Evolutionary conservation across 768 basidiomycete genomes (phyloP).

Genomic region (Podaxis sp.): DNA sequence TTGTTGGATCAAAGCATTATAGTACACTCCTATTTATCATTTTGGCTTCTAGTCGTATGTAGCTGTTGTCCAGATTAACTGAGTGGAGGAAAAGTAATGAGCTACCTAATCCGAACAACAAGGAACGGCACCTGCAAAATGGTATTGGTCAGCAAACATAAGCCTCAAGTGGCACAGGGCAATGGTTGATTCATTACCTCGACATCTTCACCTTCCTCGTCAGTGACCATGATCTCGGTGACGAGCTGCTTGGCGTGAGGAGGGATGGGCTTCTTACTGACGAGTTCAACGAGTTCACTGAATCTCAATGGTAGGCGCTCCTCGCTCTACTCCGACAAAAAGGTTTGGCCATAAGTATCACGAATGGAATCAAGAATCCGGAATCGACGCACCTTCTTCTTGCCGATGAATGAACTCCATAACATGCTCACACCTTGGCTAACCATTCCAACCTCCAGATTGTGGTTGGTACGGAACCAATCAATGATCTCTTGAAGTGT

Average conservation of each 20-base stretch:
- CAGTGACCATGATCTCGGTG: slow-evolving; percentile 92
- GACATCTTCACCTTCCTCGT: slow-evolving; percentile 92
- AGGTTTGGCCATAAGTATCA: slow-evolving; percentile 2
- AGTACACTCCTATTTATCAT: not conserved
- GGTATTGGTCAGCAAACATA: not conserved
- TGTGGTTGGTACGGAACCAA: slow-evolving; percentile 84
- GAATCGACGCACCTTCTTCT: slow-evolving; percentile 75
- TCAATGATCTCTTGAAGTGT: slow-evolving; percentile 81
- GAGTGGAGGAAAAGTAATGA: not conserved
- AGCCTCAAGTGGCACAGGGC: slow-evolving; percentile 2
- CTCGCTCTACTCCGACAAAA: slow-evolving; percentile 55
- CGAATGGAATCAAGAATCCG: slow-evolving; percentile 1
- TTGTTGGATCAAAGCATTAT: not conserved
- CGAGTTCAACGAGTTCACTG: slow-evolving; percentile 86
- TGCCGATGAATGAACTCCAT: slow-evolving; percentile 91
- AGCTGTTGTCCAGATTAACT: not conserved
- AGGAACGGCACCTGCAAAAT: slow-evolving; percentile 74
- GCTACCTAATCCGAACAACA: slow-evolving; percentile 59
- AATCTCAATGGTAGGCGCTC: slow-evolving; percentile 89
- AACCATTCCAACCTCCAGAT: slow-evolving; percentile 91
- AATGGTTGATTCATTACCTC: slow-evolving; percentile 53
- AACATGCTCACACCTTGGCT: slow-evolving; percentile 98
- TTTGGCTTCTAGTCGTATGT: not conserved
- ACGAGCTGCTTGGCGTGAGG: slow-evolving; percentile 82
- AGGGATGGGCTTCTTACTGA: slow-evolving; percentile 92